A percentile compares a stretch with the other conserved stretches of the same genome.
Conservation (phyloP, 2,329 filamentous ascomycete genomes). For the Verticillium dahliae region DNA sequence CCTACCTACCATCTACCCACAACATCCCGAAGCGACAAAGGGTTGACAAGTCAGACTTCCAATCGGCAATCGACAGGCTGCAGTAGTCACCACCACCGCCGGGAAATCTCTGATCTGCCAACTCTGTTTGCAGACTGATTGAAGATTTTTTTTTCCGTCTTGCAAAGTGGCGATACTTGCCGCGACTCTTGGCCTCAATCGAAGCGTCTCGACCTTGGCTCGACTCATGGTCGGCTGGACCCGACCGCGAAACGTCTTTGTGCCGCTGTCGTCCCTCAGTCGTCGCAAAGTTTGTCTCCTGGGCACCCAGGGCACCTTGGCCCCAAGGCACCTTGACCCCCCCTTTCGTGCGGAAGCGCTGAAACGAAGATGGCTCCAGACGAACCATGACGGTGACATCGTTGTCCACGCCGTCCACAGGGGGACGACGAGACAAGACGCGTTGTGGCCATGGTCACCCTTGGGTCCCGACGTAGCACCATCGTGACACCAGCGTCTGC, state of each 20-base stretch:
- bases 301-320: no score
- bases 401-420: neutral
- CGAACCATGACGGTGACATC: neutral
- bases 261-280: neutral
- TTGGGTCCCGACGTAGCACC: neutral
- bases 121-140: neutral
- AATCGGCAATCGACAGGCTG: neutral
- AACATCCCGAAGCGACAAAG: neutral
- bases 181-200: neutral
- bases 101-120: neutral
- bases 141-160: neutral
- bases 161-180: neutral
- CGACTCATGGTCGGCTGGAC: neutral
- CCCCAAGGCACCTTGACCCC: neutral
- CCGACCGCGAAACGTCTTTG: neutral
- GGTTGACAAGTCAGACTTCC: neutral
- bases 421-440: neutral
- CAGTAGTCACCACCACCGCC: neutral
- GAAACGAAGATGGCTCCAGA: neutral
- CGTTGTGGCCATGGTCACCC: neutral
- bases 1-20: neutral
- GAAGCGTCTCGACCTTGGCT: neutral
- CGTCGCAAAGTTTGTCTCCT: neutral
- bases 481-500: neutral
- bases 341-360: neutral